These are phyloP conservation scores for Cyberlindnera euphorbiiphila DNA, from an alignment of 805 yeast species.

Conservation along the genomic window DNA sequence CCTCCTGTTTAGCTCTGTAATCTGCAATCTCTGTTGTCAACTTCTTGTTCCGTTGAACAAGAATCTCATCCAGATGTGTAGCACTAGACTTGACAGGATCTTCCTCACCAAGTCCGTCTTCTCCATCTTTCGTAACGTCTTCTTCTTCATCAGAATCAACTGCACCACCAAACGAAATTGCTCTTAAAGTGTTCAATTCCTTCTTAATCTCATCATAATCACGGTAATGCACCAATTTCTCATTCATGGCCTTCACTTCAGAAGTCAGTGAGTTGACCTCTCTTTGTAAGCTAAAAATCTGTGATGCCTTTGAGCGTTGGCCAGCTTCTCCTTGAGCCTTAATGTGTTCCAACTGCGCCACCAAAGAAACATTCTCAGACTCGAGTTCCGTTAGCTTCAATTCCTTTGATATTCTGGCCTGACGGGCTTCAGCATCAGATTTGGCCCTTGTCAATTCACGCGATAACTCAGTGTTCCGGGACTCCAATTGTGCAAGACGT, in stretches of 20 bases:
- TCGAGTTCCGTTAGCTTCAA: slow-evolving; percentile 51
- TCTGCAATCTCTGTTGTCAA: slow-evolving; percentile 67
- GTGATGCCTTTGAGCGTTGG: slow-evolving; percentile 18
- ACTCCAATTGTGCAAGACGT: slow-evolving; percentile 67
- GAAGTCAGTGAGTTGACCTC: slow-evolving; percentile 38
- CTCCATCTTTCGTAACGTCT: slow-evolving; percentile 29
- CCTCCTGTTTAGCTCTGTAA: slow-evolving; percentile 55
- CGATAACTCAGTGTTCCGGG: slow-evolving; percentile 71
- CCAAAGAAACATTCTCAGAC: slow-evolving; percentile 62
- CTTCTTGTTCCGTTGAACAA: slow-evolving; percentile 67
- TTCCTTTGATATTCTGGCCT: slow-evolving; percentile 38
- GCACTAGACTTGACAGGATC: slow-evolving; percentile 23
- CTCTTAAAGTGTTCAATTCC: slow-evolving; percentile 68
- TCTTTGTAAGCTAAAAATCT: slow-evolving; percentile 26
- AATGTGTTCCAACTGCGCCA: slow-evolving; percentile 54
- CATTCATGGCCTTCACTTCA: slow-evolving; percentile 48
- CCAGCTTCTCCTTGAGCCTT: slow-evolving; percentile 33
- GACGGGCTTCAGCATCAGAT: slow-evolving; percentile 40
- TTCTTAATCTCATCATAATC: slow-evolving; percentile 82
- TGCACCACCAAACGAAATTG: slow-evolving; percentile 65
- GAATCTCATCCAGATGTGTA: slow-evolving; percentile 47
- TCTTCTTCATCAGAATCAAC: slow-evolving; percentile 26
- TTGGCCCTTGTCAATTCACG: slow-evolving; percentile 55
- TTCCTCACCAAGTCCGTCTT: slow-evolving; percentile 23
- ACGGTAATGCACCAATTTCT: slow-evolving; percentile 44